A percentile compares a stretch with the other conserved stretches of the same genome.
Conservation (phyloP, 805 yeast genomes). For the Candida maltosa region DNA sequence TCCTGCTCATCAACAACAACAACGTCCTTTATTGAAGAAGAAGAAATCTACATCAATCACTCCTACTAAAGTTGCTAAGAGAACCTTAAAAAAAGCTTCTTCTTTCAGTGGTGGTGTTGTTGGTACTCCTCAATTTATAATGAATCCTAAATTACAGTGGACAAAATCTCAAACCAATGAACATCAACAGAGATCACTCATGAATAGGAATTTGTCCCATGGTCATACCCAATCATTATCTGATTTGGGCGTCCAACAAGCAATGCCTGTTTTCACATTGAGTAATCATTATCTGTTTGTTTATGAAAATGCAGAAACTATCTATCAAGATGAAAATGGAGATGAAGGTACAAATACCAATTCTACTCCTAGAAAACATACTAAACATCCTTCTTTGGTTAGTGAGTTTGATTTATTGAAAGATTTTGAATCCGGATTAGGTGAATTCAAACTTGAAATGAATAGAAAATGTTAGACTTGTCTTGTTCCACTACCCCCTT, state of each 20-base stretch:
- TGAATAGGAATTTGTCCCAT: too few relatives aligned
- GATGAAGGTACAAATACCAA: background rate
- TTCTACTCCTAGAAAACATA: conserved; percentile 1
- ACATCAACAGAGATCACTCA: conserved; percentile 1
- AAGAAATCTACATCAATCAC: conserved; percentile 6
- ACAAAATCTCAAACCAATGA: conserved; percentile 5
- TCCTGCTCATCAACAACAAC: background rate
- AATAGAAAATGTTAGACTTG: conserved; percentile 7
- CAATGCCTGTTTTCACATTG: conserved; percentile 13
- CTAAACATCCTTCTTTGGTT: conserved; percentile 1
- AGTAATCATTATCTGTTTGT: conserved; percentile 17
- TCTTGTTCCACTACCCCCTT: background rate
- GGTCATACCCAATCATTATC: background rate
- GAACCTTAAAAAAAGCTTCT: conserved; percentile 10
- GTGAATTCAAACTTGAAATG: conserved; percentile 21
- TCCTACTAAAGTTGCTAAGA: conserved; percentile 7
- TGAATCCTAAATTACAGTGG: conserved; percentile 8
- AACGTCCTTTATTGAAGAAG: too few relatives aligned
- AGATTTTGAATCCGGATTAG: conserved; percentile 28
- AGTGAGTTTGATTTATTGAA: conserved; percentile 7
- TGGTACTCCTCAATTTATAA: conserved; percentile 4
- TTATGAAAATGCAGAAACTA: conserved; percentile 13
- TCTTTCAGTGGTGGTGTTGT: conserved; percentile 10
- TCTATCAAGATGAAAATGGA: conserved; percentile 3
- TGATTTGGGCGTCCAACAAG: conserved; percentile 9